Evolutionary conservation across 768 basidiomycete species (phyloP).

Genomic region (Boletus reticulatus): DNA sequence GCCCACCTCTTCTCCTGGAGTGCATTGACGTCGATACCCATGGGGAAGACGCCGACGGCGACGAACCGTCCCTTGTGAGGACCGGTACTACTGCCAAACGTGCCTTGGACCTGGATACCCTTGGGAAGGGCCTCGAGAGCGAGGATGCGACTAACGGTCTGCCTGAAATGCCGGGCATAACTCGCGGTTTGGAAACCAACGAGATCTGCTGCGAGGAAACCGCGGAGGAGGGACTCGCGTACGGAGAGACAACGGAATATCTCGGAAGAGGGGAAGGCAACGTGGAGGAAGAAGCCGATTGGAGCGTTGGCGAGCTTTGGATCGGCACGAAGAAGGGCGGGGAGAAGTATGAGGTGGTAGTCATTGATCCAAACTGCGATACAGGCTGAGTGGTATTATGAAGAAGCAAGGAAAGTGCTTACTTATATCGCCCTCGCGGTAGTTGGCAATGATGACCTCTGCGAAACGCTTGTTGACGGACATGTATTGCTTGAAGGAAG

Average conservation of each 20-base stretch:
- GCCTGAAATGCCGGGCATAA: constrained; percentile 80
- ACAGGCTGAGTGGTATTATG: constrained; percentile 2
- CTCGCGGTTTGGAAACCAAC: constrained; percentile 91
- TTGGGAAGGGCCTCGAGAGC: constrained; percentile 80
- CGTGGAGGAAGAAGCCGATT: constrained; percentile 92
- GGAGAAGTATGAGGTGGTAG: constrained; percentile 95
- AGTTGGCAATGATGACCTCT: constrained; percentile 72
- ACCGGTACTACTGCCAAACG: constrained; percentile 2
- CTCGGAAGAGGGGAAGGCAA: constrained; percentile 93
- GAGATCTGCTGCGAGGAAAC: constrained; percentile 90
- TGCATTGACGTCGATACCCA: constrained; percentile 80
- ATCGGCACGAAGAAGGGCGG: constrained; percentile 73
- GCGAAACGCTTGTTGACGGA: constrained; percentile 92
- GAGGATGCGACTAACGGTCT: constrained; percentile 80
- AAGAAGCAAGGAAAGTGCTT: neutral
- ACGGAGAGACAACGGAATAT: constrained; percentile 91
- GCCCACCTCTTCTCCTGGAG: constrained; percentile 65
- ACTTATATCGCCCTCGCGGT: constrained; percentile 87
- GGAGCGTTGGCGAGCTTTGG: constrained; percentile 42
- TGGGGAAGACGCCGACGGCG: constrained; percentile 85
- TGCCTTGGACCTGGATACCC: constrained; percentile 63
- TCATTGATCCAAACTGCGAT: constrained; percentile 79
- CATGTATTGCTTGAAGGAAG: constrained; percentile 80
- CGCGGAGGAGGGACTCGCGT: constrained; percentile 72
- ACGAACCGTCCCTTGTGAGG: constrained; percentile 55